Evolutionary conservation across 225 moss, liverwort and hornwort species (phyloP).

Genomic region (Bryum argenteum): DNA sequence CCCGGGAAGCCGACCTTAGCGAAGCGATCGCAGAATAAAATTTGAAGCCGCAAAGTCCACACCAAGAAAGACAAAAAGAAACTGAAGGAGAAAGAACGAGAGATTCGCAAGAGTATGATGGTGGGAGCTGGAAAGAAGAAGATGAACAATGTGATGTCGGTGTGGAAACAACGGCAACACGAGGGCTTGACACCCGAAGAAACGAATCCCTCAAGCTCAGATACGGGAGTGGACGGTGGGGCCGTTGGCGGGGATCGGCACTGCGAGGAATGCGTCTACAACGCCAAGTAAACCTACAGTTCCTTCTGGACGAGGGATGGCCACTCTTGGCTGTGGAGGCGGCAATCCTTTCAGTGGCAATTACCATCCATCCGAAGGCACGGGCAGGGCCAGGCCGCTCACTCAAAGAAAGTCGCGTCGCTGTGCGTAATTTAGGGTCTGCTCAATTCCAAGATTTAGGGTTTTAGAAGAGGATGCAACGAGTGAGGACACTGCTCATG

Average conservation of each 20-base stretch:
- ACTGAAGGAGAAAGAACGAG: constrained; percentile 90
- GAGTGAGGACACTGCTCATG: too few relatives aligned
- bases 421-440: too few relatives aligned
- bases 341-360: constrained; percentile 76
- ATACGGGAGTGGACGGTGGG: constrained; percentile 45
- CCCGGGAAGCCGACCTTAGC: constrained; percentile 85
- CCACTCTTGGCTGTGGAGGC: constrained; percentile 72
- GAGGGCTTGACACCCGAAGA: constrained; percentile 71
- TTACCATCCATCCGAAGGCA: constrained; percentile 72
- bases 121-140: constrained; percentile 91
- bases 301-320: constrained; percentile 55
- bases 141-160: constrained; percentile 89
- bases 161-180: constrained; percentile 97
- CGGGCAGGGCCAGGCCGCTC: constrained; percentile 67
- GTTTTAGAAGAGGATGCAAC: too few relatives aligned
- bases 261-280: constrained; percentile 38
- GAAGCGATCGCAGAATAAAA: constrained; percentile 97
- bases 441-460: too few relatives aligned
- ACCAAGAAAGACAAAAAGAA: constrained; percentile 94
- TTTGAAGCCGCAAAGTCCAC: constrained; percentile 85
- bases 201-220: constrained; percentile 44
- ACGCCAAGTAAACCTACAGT: constrained; percentile 38
- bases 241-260: constrained; percentile 39
- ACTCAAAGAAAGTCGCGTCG: too few relatives aligned
- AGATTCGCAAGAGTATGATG: constrained; percentile 82